A percentile compares a stretch with the other conserved stretches of the same genome.
These are phyloP conservation scores for Thermothielavioides terrestris DNA, from an alignment of 495 filamentous ascomycete species.

Conservation along the genomic window DNA sequence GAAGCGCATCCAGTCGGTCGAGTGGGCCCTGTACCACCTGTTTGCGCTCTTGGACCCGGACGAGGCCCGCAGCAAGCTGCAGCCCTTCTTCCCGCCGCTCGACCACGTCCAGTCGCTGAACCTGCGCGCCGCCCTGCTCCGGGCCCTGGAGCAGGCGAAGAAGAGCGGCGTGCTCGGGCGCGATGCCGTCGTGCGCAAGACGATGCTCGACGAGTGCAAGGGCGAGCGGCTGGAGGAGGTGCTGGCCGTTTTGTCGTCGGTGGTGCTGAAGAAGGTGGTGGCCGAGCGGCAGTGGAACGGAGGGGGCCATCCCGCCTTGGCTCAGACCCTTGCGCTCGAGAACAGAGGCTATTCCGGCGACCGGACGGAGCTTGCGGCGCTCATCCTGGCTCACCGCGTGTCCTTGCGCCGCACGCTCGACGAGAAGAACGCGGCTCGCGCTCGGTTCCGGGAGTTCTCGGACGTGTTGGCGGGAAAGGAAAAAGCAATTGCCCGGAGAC, in stretches of 20 bases:
- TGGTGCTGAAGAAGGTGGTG: constrained; percentile 63
- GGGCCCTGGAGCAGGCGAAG: constrained; percentile 69
- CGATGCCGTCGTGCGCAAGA: constrained; percentile 71
- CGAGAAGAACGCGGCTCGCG: constrained; percentile 47
- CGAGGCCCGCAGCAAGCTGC: constrained; percentile 70
- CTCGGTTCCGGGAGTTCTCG: constrained; percentile 48
- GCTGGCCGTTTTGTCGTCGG: constrained; percentile 67
- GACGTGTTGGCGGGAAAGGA: constrained; percentile 47
- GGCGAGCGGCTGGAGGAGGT: constrained; percentile 75
- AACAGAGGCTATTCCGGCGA: constrained; percentile 50
- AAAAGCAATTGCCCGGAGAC: constrained; percentile 32
- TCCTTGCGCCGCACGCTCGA: constrained; percentile 47
- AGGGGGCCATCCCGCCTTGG: constrained; percentile 33
- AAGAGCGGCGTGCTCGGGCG: constrained; percentile 74
- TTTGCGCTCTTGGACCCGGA: constrained; percentile 74
- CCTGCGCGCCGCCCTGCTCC: constrained; percentile 74
- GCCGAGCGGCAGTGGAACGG: constrained; percentile 34
- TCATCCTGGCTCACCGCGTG: constrained; percentile 64
- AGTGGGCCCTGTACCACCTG: constrained; percentile 78
- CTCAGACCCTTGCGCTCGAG: constrained; percentile 55
- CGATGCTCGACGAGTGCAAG: constrained; percentile 87
- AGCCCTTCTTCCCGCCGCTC: constrained; percentile 79
- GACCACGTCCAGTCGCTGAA: constrained; percentile 84
- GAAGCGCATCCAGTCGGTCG: constrained; percentile 64
- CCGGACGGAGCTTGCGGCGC: constrained; percentile 50